phyloP scores from a whole-genome alignment of 495 filamentous ascomycete genomes.

The Filosporella fistucella region DNA sequence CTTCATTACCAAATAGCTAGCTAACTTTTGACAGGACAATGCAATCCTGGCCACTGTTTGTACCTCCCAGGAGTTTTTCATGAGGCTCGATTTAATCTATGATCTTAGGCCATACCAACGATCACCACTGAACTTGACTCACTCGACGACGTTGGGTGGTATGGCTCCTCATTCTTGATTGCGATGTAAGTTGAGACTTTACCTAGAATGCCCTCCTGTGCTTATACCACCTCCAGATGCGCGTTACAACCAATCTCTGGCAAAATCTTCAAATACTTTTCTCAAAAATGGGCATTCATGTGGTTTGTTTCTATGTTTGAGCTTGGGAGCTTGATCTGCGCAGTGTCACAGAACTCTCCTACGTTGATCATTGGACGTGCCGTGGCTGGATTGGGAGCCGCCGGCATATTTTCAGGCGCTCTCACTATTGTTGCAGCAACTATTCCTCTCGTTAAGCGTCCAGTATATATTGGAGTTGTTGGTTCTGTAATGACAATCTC shows the following conservation, averaged over 20 bases:
- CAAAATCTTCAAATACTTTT: constrained; percentile 27
- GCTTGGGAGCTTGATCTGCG: constrained; percentile 50
- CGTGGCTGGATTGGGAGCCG: constrained; percentile 47
- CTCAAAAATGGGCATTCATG: constrained; percentile 36
- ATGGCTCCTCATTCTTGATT: constrained; percentile 45
- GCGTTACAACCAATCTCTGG: constrained; percentile 43
- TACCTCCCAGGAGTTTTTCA: no score
- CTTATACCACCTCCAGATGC: constrained; percentile 1
- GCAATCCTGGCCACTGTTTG: constrained; percentile 13
- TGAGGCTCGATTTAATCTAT: no score
- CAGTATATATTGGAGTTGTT: constrained; percentile 40
- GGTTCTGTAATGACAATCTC: constrained; percentile 37
- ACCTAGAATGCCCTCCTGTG: not conserved
- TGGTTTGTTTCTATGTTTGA: constrained; percentile 40
- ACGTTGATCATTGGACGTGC: constrained; percentile 55
- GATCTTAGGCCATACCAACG: constrained; percentile 35
- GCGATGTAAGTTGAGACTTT: constrained; percentile 22
- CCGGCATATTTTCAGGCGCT: constrained; percentile 35
- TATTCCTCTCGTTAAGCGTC: constrained; percentile 12
- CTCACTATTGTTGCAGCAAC: constrained; percentile 11
- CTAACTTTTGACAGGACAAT: constrained; percentile 9
- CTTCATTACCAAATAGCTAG: no score
- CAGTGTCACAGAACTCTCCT: constrained; percentile 42
- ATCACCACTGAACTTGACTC: constrained; percentile 48
- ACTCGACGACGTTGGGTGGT: constrained; percentile 44